Evolutionary conservation across 2,329 filamentous ascomycete species (phyloP), one percentile per base, ranked within the genome.

Genomic region (Colletotrichum horii): DNA sequence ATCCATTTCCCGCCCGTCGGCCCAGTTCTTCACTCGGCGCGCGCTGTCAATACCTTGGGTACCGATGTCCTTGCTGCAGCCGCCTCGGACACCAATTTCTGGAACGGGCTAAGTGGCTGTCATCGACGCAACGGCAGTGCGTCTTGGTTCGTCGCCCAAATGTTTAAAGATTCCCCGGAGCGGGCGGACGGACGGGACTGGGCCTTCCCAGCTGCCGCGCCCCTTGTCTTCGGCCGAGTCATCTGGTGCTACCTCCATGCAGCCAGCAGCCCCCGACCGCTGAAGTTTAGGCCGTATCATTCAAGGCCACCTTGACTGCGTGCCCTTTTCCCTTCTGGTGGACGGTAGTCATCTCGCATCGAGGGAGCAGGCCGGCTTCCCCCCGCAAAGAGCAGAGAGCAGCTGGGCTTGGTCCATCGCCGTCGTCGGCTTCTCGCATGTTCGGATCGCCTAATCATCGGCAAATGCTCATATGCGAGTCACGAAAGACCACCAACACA

Each of bases 401-500:
- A 43, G 9, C 19, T 43, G 38, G 19, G n/a, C 38, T 43, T n/a
- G 9, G 34, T 22, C 38, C 55, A 12, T 64, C 43, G 24, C 56
- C 34, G 16, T 67, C 64, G 43, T 73, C 62, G 34, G 69, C 62
- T 73, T 58, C 32, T 48, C 28, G 73, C 73, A 73, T 75, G 65
- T 43, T 64, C 56, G 73, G 64, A 68, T 68, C 70, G 70, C 70
- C 62, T 73, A 70, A 58, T 64, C 58, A 64, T 70, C 66, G 70
- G 69, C 64, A 73, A 75, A 43, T 73, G 62, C 43, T 48, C 69
- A 55, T 58, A 72, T 75, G 69, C 73, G 73, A 75, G 69, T 75
- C 73, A 72, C 73, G 30, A 67, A 62, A 75, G 26, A 66, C 55
- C 28, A 64, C 55, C 38, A 67, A 66, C 62, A 62, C 24, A 75